Percentiles rank a stretch among this genome's conserved stretches.
These are phyloP conservation scores for Aspergillus asperescens DNA, from an alignment of 495 filamentous ascomycete species.

Conservation along the genomic window DNA sequence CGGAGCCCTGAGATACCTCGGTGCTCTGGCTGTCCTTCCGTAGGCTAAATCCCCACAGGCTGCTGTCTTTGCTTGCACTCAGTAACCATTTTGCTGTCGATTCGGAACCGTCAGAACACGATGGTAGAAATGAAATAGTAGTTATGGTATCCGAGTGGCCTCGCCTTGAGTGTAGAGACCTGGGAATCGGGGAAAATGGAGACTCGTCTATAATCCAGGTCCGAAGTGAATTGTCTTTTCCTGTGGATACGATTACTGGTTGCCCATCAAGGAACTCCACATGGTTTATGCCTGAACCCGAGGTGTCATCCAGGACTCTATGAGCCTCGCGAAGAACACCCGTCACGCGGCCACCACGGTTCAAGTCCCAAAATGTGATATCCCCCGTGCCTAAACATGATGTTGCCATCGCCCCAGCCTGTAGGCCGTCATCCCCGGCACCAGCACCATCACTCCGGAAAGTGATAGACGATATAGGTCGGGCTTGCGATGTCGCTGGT, in stretches of 20 bases:
- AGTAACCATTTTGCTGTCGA: conserved; percentile 89
- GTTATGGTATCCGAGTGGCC: conserved; percentile 86
- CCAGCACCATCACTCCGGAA: conserved; percentile 91
- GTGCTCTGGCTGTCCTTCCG: conserved; percentile 90
- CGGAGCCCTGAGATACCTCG: conserved; percentile 82
- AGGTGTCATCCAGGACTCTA: conserved; percentile 55
- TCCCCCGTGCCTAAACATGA: conserved; percentile 67
- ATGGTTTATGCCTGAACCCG: conserved; percentile 60
- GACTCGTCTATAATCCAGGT: conserved; percentile 92
- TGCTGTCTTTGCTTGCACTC: conserved; percentile 79
- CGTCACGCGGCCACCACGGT: conserved; percentile 73
- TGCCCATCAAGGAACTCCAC: conserved; percentile 90
- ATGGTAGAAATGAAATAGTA: conserved; percentile 72
- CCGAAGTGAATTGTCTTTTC: conserved; percentile 87
- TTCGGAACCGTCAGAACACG: conserved; percentile 83
- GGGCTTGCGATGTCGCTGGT: conserved; percentile 45
- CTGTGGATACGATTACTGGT: conserved; percentile 81
- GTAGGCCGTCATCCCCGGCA: conserved; percentile 78
- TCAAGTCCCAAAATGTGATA: conserved; percentile 93
- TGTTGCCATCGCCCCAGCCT: conserved; percentile 81
- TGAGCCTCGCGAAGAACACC: conserved; percentile 83
- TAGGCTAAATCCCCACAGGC: conserved; percentile 91
- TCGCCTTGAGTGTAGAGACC: conserved; percentile 74
- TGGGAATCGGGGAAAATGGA: conserved; percentile 76
- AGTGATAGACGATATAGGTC: conserved; percentile 69